phyloP scores from a whole-genome alignment of 1,284 basidiomycete genomes.

The Ceratobasidium theobromae region DNA sequence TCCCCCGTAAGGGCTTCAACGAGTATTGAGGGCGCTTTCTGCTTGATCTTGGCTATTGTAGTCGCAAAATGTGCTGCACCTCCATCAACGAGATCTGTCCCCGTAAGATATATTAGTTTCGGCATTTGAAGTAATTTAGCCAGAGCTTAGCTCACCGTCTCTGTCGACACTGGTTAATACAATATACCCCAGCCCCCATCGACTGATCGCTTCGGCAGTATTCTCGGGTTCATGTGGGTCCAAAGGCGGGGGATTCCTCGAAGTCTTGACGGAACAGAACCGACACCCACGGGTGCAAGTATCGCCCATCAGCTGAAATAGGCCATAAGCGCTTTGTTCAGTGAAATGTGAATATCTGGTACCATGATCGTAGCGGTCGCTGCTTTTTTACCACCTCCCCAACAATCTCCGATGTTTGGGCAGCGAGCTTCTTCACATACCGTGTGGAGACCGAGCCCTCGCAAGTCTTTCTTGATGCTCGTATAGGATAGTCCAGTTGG shows the following conservation, averaged over 20 bases:
- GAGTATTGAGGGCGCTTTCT: conserved; percentile 94
- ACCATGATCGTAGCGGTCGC: conserved; percentile 99
- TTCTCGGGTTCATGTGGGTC: conserved; percentile 98
- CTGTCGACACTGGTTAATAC: conserved; percentile 96
- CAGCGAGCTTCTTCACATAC: conserved; percentile 99
- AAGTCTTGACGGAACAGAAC: conserved; percentile 98
- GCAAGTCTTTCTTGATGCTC: conserved; percentile 92
- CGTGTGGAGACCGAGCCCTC: conserved; percentile 89
- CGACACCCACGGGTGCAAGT: conserved; percentile 97
- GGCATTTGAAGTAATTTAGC: not conserved
- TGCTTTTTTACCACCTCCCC: conserved; percentile 87
- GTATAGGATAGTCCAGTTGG: conserved; percentile 88
- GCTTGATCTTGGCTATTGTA: conserved; percentile 94
- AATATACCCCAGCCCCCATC: conserved; percentile 98
- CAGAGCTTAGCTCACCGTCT: conserved; percentile 66
- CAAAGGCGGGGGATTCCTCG: conserved; percentile 80
- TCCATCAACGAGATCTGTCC: conserved; percentile 85
- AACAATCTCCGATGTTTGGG: conserved; percentile 99
- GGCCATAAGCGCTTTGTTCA: not conserved
- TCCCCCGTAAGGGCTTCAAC: conserved; percentile 98
- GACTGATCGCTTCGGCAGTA: conserved; percentile 96
- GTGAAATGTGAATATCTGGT: conserved; percentile 6
- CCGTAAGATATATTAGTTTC: not conserved
- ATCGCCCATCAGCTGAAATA: conserved; percentile 91
- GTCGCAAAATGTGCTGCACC: conserved; percentile 93